A percentile compares a stretch with the other conserved stretches of the same genome.
phyloP scores from a whole-genome alignment of 192 early-diverging fungal species.

The Coemansia biformis region DNA sequence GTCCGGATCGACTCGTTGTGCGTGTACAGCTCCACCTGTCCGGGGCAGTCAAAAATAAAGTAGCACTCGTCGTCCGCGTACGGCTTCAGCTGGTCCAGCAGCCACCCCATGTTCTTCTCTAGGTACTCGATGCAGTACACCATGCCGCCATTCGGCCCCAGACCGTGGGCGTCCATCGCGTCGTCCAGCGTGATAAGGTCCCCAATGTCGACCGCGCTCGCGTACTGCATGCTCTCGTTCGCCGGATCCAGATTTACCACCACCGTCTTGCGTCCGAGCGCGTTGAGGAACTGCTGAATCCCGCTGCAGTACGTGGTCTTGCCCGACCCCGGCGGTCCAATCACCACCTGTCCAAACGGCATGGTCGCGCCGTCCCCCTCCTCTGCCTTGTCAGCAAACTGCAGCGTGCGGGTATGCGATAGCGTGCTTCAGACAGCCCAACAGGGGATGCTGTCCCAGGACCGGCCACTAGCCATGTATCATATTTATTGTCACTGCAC shows the following conservation, averaged over 20 bases:
- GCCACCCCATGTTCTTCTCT: conserved; percentile 87
- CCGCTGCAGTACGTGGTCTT: conserved; percentile 94
- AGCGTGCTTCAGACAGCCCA: no score
- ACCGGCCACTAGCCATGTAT: no score
- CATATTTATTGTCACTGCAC: no score
- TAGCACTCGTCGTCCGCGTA: conserved; percentile 59
- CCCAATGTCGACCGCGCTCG: conserved; percentile 73
- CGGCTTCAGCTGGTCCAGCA: conserved; percentile 65
- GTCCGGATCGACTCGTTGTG: conserved; percentile 81
- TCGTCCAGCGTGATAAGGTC: conserved; percentile 93
- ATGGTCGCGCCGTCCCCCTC: conserved; percentile 11
- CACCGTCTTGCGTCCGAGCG: conserved; percentile 69
- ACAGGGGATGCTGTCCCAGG: no score
- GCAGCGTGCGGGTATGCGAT: no score
- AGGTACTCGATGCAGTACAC: conserved; percentile 96
- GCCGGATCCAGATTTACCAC: conserved; percentile 98
- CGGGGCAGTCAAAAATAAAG: conserved; percentile 94
- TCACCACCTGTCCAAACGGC: conserved; percentile 71
- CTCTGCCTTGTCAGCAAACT: no score
- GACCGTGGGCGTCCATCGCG: conserved; percentile 80
- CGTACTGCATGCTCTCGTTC: conserved; percentile 83
- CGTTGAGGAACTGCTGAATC: conserved; percentile 80
- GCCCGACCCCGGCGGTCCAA: conserved; percentile 92
- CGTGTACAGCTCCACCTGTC: conserved; percentile 97
- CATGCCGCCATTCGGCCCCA: conserved; percentile 95